These are phyloP conservation scores for Vigna unguiculata DNA, from an alignment of 306 rosid genomes.

Conservation along the genomic window DNA sequence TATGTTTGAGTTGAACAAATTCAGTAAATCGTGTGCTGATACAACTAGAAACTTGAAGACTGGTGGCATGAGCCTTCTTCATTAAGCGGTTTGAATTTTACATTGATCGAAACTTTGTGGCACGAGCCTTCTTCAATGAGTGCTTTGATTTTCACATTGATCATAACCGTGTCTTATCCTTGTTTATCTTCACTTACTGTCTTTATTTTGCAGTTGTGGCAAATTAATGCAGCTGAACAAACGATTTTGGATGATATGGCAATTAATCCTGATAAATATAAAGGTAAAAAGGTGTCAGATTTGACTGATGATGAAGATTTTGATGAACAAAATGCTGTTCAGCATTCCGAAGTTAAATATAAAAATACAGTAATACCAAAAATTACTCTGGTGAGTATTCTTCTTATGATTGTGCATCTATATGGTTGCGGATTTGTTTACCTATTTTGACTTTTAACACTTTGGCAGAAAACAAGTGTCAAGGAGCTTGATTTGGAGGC, in stretches of 20 bases:
- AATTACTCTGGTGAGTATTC: slow-evolving; percentile 71
- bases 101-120: slow-evolving; percentile 4
- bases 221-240: slow-evolving; percentile 91
- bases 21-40: too few species aligned
- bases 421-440: slow-evolving; percentile 43
- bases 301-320: slow-evolving; percentile 74
- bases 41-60: neutral
- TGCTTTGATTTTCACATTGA: slow-evolving; percentile 22
- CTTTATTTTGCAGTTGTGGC: slow-evolving; percentile 84
- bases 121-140: slow-evolving; percentile 11
- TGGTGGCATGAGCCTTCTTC: slow-evolving; percentile 7
- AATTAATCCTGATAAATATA: slow-evolving; percentile 80
- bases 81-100: slow-evolving; percentile 10
- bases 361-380: slow-evolving; percentile 71
- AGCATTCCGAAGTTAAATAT: slow-evolving; percentile 70
- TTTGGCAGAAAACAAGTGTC: slow-evolving; percentile 82
- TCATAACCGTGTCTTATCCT: slow-evolving; percentile 19
- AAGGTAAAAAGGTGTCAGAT: slow-evolving; percentile 75
- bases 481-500: slow-evolving; percentile 94
- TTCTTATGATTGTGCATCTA: slow-evolving; percentile 35
- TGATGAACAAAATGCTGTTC: slow-evolving; percentile 77
- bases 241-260: slow-evolving; percentile 84
- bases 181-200: slow-evolving; percentile 29
- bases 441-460: slow-evolving; percentile 42
- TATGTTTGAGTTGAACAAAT: neutral